These are phyloP conservation scores for Mediolabrus comicus DNA, from an alignment of 108 stramenopile genomes.

Conservation along the genomic window DNA sequence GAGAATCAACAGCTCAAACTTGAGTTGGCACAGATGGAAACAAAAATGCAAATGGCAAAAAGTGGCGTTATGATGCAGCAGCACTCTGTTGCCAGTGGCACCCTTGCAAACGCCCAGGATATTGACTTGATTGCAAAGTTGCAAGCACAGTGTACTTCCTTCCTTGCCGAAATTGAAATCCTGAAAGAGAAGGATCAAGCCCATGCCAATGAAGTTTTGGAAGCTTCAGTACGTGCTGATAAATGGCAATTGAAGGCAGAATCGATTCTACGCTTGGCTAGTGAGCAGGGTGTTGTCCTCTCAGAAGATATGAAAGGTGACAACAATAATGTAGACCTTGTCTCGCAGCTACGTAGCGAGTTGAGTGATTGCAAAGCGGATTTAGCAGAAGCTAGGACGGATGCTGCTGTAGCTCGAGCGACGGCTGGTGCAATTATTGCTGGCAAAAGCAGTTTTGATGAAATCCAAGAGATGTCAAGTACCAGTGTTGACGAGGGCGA, in stretches of 20 bases:
- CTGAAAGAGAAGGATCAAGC: slow-evolving; percentile 25
- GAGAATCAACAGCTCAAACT: slow-evolving; percentile 75
- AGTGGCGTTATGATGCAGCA: neutral
- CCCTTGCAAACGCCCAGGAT: slow-evolving; percentile 8
- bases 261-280: slow-evolving; percentile 15
- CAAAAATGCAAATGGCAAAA: slow-evolving; percentile 18
- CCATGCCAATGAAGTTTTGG: slow-evolving; percentile 46
- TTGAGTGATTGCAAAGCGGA: slow-evolving; percentile 41
- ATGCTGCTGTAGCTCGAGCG: slow-evolving; percentile 53
- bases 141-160: slow-evolving; percentile 41
- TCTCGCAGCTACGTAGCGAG: slow-evolving; percentile 33
- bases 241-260: slow-evolving; percentile 52
- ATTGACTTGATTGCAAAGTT: slow-evolving; percentile 36
- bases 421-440: slow-evolving; percentile 53
- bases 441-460: slow-evolving; percentile 29
- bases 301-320: slow-evolving; percentile 3
- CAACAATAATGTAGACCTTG: slow-evolving; percentile 19
- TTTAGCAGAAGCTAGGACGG: slow-evolving; percentile 41
- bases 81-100: neutral
- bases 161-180: slow-evolving; percentile 41
- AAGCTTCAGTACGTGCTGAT: slow-evolving; percentile 53
- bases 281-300: slow-evolving; percentile 34
- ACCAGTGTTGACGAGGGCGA: neutral
- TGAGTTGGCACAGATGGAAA: slow-evolving; percentile 46
- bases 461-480: slow-evolving; percentile 4